These are phyloP conservation scores for Davidsoniella eucalypti DNA, from an alignment of 2,329 filamentous ascomycete genomes.

Conservation along the genomic window DNA sequence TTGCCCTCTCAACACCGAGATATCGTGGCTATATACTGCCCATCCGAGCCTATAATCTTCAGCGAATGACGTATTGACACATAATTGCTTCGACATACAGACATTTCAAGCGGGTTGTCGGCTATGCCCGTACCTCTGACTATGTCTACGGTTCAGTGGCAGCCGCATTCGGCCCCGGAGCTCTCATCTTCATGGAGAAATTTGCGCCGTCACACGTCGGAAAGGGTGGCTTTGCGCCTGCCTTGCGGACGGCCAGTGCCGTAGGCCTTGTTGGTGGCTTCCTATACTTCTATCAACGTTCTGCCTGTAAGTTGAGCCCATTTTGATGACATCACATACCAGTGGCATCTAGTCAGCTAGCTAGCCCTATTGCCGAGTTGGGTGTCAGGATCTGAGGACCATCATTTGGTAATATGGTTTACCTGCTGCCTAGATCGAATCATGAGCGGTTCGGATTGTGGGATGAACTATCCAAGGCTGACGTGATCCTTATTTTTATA, in stretches of 20 bases:
- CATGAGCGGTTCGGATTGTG: neutral
- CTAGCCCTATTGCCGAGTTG: neutral
- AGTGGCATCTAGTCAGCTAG: neutral
- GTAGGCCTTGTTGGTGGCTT: constrained; percentile 66
- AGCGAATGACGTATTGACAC: neutral
- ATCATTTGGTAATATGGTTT: neutral
- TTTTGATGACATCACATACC: neutral
- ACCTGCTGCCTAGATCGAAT: too few species aligned
- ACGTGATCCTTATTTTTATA: constrained; percentile 22
- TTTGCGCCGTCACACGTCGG: constrained; percentile 73
- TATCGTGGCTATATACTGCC: neutral
- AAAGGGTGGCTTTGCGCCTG: constrained; percentile 63
- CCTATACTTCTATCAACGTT: constrained; percentile 70
- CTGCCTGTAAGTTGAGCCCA: constrained; percentile 45
- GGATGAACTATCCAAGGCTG: neutral
- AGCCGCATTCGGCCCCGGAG: constrained; percentile 53
- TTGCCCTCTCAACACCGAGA: too few species aligned
- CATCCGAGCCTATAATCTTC: neutral
- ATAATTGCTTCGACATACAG: constrained; percentile 26
- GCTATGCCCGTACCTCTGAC: constrained; percentile 75
- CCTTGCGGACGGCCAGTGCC: constrained; percentile 62
- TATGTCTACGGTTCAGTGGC: constrained; percentile 55
- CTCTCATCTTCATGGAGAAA: constrained; percentile 66
- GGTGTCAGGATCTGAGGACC: neutral
- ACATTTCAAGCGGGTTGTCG: constrained; percentile 77